Conservation (phyloP, 352 stramenopile genomes). For the Phytophthora boehmeriae region DNA sequence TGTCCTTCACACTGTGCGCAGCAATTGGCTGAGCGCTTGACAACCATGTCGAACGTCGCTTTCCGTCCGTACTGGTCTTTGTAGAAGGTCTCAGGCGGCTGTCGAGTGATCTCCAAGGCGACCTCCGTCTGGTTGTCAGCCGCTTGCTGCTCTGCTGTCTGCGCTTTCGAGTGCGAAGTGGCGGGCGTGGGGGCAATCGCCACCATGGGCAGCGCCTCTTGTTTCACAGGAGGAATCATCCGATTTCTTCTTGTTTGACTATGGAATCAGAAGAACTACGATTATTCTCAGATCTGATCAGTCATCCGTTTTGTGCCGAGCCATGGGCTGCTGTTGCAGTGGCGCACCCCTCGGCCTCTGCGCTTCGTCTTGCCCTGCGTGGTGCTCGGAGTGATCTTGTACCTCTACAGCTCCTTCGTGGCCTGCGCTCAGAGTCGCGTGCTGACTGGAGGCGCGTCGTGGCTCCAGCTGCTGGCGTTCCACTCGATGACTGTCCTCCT, state of each 20-base stretch:
- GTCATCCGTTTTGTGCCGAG: background rate
- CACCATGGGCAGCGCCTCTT: conserved; percentile 14
- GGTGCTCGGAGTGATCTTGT: conserved; percentile 58
- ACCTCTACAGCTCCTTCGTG: conserved; percentile 70
- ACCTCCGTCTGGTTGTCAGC: conserved; percentile 19
- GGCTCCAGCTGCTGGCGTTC: conserved; percentile 53
- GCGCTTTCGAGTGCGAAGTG: background rate
- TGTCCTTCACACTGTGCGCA: conserved; percentile 59
- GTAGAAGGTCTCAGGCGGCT: conserved; percentile 74
- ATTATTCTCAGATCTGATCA: background rate
- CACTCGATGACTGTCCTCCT: conserved; percentile 63
- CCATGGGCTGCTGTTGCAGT: conserved; percentile 78
- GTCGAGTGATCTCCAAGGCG: conserved; percentile 55
- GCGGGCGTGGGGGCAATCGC: conserved; percentile 26
- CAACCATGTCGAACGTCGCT: conserved; percentile 64
- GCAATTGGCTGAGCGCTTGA: conserved; percentile 33
- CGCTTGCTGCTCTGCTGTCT: background rate
- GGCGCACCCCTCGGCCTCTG: conserved; percentile 49
- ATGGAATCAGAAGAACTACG: too few relatives aligned
- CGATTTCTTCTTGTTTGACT: too few relatives aligned
- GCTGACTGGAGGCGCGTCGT: conserved; percentile 27
- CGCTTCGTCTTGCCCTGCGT: conserved; percentile 63
- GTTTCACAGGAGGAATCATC: conserved; percentile 31
- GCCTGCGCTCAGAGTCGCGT: conserved; percentile 60
- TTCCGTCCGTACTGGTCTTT: conserved; percentile 84